Percentiles rank a stretch among this genome's conserved stretches.
phyloP scores from a whole-genome alignment of 306 rosid genomes.

The Citrullus colocynthis region DNA sequence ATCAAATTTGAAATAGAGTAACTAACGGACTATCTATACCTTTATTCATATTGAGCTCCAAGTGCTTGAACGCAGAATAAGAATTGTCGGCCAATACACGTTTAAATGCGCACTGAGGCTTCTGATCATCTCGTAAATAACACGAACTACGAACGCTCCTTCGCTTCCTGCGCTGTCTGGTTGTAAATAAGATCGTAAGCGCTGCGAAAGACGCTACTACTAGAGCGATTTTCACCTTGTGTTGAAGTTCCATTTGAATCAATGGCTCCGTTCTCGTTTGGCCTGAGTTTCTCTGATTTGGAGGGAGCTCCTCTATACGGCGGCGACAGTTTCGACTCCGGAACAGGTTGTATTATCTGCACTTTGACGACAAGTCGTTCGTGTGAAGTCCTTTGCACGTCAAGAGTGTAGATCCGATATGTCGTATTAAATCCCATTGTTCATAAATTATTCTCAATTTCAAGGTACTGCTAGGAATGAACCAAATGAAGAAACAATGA shows the following conservation, averaged over 20 bases:
- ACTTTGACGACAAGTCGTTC: not conserved
- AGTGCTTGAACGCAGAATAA: slow-evolving; percentile 55
- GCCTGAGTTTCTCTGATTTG: not conserved
- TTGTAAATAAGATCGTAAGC: slow-evolving; percentile 38
- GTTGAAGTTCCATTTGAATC: slow-evolving; percentile 23
- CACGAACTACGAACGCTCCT: slow-evolving; percentile 31
- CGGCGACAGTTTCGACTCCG: not conserved
- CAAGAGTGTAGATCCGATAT: not conserved
- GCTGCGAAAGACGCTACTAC: slow-evolving; percentile 40
- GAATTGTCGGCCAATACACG: slow-evolving; percentile 74
- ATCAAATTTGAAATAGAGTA: not conserved
- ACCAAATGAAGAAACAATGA: no score
- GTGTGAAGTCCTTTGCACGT: not conserved
- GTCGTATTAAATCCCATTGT: not conserved
- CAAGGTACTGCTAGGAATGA: not conserved
- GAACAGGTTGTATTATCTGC: not conserved
- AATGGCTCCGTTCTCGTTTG: slow-evolving; percentile 1
- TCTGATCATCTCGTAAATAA: slow-evolving; percentile 46
- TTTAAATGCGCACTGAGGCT: slow-evolving; percentile 59
- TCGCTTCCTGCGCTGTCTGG: slow-evolving; percentile 23
- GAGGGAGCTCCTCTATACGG: not conserved
- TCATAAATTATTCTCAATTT: not conserved
- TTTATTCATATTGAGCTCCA: slow-evolving; percentile 11
- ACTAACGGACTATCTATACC: slow-evolving; percentile 14
- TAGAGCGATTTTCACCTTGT: slow-evolving; percentile 28